Evolutionary conservation across 192 early-diverging fungal genomes (phyloP), one percentile per base, ranked within the genome.

Genomic region (Entrophospora sp.): DNA sequence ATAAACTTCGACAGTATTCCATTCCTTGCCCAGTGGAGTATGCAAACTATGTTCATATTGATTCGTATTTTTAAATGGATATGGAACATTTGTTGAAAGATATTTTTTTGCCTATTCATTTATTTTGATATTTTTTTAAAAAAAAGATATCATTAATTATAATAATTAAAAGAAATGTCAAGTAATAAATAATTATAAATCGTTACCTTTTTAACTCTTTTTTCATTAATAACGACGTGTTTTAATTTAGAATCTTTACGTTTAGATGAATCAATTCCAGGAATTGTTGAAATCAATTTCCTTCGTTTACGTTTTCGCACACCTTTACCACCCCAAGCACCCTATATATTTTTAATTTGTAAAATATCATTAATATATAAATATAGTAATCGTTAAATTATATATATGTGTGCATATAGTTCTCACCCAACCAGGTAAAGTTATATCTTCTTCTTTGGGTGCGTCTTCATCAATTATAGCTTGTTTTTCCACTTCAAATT

Each of bases 221-320:
- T 89, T 72, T 98, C 94, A 79, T 89, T 95, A 67, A 98, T 94
- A 62, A 98, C 94, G 12, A 96, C 95, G 75, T 92, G 73, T 31
- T 80, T 72, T 34, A 93, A 67, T 66, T 91, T 89, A 30, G 79
- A 73, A 72, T 93, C 77, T 67, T 86, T 81, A 59, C 82, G 82
- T 62, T 85, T 81, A 68, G 84, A 84, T 20, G 80, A 65, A 31
- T 79, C 75, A 5, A 90, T 67, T 22, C 84, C 86, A 0, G 78
- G 74, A 25, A 85, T 83, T 10, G 78, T 74, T 35, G n/a, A n/a
- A n/a, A 22, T 73, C 66, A 70, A 75, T 79, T 44, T 75, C 80
- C 35, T 66, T 66, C 4, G 30, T 4, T 37, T 45, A n/a, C n/a
- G n/a, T 75, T 71, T 77, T 80, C 22, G n/a, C n/a, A 77, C 59